These are phyloP conservation scores for Vaccinium macrocarpon DNA, from an alignment of 148 eudicot genomes.

Conservation along the genomic window DNA sequence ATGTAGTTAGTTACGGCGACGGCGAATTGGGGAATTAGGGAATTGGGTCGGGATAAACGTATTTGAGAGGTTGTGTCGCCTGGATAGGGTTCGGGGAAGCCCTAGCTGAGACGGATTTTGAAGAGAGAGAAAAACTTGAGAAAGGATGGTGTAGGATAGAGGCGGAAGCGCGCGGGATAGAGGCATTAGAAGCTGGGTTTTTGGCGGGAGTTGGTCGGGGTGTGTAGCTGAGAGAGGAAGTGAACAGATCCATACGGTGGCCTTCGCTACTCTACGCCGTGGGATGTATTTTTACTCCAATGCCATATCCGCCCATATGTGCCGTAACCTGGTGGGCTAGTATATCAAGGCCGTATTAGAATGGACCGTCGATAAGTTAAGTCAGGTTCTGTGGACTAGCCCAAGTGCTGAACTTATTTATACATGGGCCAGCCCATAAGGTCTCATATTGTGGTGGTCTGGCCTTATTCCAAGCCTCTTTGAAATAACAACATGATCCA, in stretches of 20 bases:
- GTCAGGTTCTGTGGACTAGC: not conserved
- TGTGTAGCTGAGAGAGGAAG: conserved; percentile 7
- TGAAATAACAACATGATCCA: not conserved
- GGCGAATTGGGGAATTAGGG: conserved; percentile 65
- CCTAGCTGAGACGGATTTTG: not conserved
- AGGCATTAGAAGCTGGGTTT: conserved; percentile 18
- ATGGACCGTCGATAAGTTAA: not conserved
- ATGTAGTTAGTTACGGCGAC: conserved; percentile 29
- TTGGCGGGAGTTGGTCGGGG: conserved; percentile 43
- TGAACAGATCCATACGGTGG: conserved; percentile 25
- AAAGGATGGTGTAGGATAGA: conserved; percentile 22
- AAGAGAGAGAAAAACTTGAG: conserved; percentile 14
- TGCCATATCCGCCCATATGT: not conserved
- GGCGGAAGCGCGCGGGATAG: conserved; percentile 26
- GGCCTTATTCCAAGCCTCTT: not conserved
- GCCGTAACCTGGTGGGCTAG: not conserved
- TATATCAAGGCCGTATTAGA: not conserved
- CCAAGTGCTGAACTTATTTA: not conserved
- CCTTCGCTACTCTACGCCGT: not conserved
- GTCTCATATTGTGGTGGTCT: not conserved
- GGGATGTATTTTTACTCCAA: not conserved
- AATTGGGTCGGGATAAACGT: conserved; percentile 51
- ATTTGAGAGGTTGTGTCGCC: conserved; percentile 33
- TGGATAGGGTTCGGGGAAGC: not conserved
- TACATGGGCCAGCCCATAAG: not conserved